phyloP scores from a whole-genome alignment of 257 asterid species.

The Solanum raphanifolium region DNA sequence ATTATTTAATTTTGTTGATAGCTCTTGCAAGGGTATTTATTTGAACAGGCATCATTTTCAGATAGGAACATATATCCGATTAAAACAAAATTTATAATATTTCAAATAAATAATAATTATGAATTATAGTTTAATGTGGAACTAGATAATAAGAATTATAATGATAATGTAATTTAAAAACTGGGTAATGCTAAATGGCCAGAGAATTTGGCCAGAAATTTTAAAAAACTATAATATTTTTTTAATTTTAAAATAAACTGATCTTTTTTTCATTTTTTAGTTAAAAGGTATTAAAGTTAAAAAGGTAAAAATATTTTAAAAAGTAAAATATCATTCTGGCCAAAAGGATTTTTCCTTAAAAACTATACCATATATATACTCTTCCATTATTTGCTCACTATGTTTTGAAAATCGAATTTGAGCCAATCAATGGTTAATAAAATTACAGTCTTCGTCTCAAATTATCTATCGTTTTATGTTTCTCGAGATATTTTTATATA shows the following conservation, averaged over 20 bases:
- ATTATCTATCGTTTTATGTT: neutral
- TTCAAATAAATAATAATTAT: neutral
- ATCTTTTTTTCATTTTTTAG: no score
- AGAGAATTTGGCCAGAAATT: no score
- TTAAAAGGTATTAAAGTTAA: no score
- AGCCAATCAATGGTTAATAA: neutral
- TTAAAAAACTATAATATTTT: no score
- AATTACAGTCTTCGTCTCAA: neutral
- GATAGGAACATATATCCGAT: constrained; percentile 5
- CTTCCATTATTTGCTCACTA: neutral
- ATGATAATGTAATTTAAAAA: neutral
- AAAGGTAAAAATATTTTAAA: no score
- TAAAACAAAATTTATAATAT: neutral
- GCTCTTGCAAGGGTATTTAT: constrained; percentile 6
- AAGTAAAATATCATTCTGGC: no score
- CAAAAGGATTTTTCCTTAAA: neutral
- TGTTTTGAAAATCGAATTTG: neutral
- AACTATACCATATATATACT: neutral
- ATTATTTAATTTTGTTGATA: constrained; percentile 1
- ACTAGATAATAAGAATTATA: neutral
- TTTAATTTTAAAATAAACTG: no score
- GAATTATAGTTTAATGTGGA: neutral
- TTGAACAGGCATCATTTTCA: constrained; percentile 17
- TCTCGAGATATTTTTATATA: neutral
- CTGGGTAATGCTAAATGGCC: no score